A percentile compares a stretch with the other conserved stretches of the same genome.
These are phyloP conservation scores for Rhizophagus clarus DNA, from an alignment of 192 early-diverging fungal species.

Conservation along the genomic window DNA sequence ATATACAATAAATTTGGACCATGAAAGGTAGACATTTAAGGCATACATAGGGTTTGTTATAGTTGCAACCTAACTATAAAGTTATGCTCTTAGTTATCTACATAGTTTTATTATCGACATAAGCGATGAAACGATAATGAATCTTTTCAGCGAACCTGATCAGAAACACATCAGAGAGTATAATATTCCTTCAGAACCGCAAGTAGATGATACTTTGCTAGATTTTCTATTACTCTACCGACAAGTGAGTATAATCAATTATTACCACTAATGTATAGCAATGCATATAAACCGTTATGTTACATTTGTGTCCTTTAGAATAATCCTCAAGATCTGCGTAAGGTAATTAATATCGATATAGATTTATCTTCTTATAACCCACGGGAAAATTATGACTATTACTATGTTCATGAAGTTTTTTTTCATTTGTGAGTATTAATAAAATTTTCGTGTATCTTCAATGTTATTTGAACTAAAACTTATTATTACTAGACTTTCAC, in stretches of 20 bases:
- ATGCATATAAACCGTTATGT: neutral
- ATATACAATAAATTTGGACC: slow-evolving; percentile 5
- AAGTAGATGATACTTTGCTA: slow-evolving; percentile 26
- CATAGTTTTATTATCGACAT: slow-evolving; percentile 9
- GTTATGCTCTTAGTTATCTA: neutral
- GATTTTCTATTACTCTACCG: slow-evolving; percentile 22
- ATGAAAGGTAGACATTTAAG: slow-evolving; percentile 3
- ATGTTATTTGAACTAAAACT: too few relatives aligned
- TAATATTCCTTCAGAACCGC: slow-evolving; percentile 12
- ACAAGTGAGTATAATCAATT: neutral
- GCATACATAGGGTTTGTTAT: neutral
- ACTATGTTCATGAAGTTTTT: slow-evolving; percentile 29
- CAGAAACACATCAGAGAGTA: slow-evolving; percentile 6
- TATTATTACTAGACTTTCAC: slow-evolving; percentile 16
- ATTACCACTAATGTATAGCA: neutral
- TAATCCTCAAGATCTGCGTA: slow-evolving; percentile 8
- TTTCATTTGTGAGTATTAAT: slow-evolving; percentile 18
- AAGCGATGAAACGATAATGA: neutral
- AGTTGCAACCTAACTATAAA: neutral
- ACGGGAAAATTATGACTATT: slow-evolving; percentile 18
- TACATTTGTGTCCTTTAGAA: neutral
- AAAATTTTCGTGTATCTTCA: neutral
- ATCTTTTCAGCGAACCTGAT: slow-evolving; percentile 12
- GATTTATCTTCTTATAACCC: slow-evolving; percentile 25
- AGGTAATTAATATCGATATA: slow-evolving; percentile 7